Evolutionary conservation across 1,139 yeast genomes (phyloP).

Genomic region (Candida sanyaensis): DNA sequence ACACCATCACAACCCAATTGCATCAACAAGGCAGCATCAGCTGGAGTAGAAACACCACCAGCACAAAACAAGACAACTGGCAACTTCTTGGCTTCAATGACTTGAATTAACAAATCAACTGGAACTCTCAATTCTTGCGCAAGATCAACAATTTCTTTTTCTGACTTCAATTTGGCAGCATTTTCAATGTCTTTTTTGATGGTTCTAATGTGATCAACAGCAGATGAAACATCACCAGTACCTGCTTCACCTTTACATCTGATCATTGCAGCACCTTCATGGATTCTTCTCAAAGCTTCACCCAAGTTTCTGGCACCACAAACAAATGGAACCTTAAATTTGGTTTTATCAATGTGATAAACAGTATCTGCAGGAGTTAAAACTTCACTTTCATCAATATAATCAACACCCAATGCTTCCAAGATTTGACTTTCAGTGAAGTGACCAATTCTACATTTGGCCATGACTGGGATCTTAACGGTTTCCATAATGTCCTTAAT

Average conservation of each 20-base stretch:
- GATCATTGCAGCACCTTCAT: conserved; percentile 88
- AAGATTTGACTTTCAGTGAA: conserved; percentile 81
- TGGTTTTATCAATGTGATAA: conserved; percentile 62
- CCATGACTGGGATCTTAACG: conserved; percentile 81
- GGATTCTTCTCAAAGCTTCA: conserved; percentile 78
- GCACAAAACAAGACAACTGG: conserved; percentile 91
- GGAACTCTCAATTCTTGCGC: conserved; percentile 69
- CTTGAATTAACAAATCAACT: conserved; percentile 49
- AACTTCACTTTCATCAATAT: conserved; percentile 84
- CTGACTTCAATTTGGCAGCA: conserved; percentile 43
- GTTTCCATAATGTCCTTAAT: conserved; percentile 74
- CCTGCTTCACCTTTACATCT: conserved; percentile 92
- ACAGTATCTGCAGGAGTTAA: conserved; percentile 78
- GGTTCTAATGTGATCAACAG: conserved; percentile 72
- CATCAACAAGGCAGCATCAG: conserved; percentile 89
- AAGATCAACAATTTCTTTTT: conserved; percentile 43
- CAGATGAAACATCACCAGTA: conserved; percentile 85
- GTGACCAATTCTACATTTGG: conserved; percentile 86
- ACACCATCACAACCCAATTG: conserved; percentile 92
- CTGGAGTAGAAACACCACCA: conserved; percentile 89
- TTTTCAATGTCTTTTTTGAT: conserved; percentile 58
- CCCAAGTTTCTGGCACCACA: conserved; percentile 87
- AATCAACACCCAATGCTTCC: conserved; percentile 73
- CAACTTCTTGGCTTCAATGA: conserved; percentile 60
- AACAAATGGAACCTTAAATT: conserved; percentile 76